Base-by-base conservation (phyloP, 768 basidiomycete genomes). In the Boletellus ananiceps region DNA sequence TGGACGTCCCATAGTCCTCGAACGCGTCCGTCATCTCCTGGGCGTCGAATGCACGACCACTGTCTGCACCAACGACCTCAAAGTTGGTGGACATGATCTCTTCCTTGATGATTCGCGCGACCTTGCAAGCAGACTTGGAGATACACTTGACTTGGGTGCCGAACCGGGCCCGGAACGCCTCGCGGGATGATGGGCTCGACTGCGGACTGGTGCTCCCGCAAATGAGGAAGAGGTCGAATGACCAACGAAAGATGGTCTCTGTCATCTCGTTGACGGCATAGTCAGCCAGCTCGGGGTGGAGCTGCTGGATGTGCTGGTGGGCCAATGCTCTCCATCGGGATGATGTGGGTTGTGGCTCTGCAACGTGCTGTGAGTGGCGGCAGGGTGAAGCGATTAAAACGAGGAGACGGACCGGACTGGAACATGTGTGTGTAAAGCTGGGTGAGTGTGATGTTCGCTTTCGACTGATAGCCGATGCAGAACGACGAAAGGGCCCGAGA, bases 31-130 rank as follows among this genome's bases (percentile, higher is more conserved):
- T 58, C 82, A 84, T 84, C 27, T 70, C 69, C 18, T 71, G 67
- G 3, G 68, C 64, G 46, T 81, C 75, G 57, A 80, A 84, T 11
- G 66, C 12, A 15, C 71, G 70, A 2, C 77, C 78, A 29, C 77
- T 74, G 49, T 84, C 81, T 2, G 81, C 77, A 16, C 80, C 74
- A 35, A 84, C 65, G 32, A 88, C 75, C 57, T 89, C 84, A 57
- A 89, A 90, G 49, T 76, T 81, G 2, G 86, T 84, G 2, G 83
- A 85, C 72, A 90, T 78, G 58, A 88, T 86, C 51, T 88, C 86
- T 57, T 90, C 86, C 42, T 79, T 72, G 32, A 79, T 76, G 35
- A 86, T 79, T 42, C 73, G 76, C 11, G 84, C 83, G 27, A 90
- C 69, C 50, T 75, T 75, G 60, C 78, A 78, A 18, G 82, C 83